Base-by-base conservation (phyloP, 2,329 filamentous ascomycete species). In the Colletotrichum horii region DNA sequence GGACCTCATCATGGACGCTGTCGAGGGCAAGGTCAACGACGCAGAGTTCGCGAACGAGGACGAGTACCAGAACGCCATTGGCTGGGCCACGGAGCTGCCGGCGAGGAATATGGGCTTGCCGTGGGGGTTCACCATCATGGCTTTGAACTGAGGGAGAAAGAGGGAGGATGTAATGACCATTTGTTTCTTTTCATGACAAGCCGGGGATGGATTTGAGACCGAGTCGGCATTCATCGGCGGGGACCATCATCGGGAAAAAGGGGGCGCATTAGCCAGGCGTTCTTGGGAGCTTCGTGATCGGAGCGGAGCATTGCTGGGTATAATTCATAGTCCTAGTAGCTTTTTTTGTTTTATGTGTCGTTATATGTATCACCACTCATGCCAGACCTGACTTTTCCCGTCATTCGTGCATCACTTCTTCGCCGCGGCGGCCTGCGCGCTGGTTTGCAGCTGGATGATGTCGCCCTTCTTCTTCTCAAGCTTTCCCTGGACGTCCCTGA, bases 391-490 rank as follows among this genome's bases (percentile, higher is more conserved):
- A 30, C 19, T 76, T 66, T 6, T 48, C 30, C 26, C n/a, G 14
- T 56, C 32, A 11, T 24, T 65, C 15, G 22, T 64, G 43, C 62
- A 75, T 55, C 55, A 76, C 71, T 82, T 78, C 66, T 82, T 80
- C 16, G 80, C 81, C 16, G 80, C 81, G n/a, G 79, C 79, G 55
- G 85, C 85, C 79, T 91, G 89, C 6, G 88, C 87, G 43, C 85
- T 85, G 14, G 88, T 83, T 80, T 92, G 91, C 11, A 87, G 79
- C 79, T 91, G 89, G 62, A 92, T 90, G 76, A 92, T 92, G 80
- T 92, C 89, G 30, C 83, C 84, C 84, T 90, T 91, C 84, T 91
- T 91, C 82, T 86, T 89, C 80, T 92, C 90, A 24, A 91, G 84
- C 83, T 90, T 91, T 9, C 84, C 86, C 80, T 92, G 89, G 2